These are phyloP conservation scores for Chlorella sp. DNA, from an alignment of 139 green algal genomes.

Conservation along the genomic window DNA sequence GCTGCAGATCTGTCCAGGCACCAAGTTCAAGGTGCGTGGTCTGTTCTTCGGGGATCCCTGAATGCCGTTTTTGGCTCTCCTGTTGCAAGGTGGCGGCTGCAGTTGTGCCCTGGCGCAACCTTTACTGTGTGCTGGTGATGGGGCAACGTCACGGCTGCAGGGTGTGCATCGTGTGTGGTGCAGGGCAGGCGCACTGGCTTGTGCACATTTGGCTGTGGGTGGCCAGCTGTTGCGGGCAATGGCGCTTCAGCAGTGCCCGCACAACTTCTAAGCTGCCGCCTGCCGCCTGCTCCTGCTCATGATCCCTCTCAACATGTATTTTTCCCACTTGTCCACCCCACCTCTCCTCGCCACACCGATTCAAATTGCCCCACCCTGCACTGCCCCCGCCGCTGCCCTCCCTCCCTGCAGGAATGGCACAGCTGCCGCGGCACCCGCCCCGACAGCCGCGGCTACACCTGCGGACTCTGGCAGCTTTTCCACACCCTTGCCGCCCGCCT, in stretches of 20 bases:
- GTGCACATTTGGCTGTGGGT: too few relatives aligned
- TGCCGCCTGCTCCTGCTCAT: not conserved
- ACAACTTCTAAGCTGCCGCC: too few relatives aligned
- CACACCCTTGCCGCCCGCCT: constrained; percentile 63
- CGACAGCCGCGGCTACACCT: constrained; percentile 75
- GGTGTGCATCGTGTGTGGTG: too few relatives aligned
- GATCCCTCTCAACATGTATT: not conserved
- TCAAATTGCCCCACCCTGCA: too few relatives aligned
- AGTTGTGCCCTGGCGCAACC: not conserved
- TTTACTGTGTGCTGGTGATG: too few relatives aligned
- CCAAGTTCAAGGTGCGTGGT: constrained; percentile 14
- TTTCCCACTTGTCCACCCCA: not conserved
- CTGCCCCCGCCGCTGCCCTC: not conserved
- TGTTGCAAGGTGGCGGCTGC: not conserved
- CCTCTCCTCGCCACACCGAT: not conserved
- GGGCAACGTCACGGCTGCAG: too few relatives aligned
- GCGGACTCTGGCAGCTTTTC: constrained; percentile 79
- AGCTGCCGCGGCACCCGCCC: constrained; percentile 59
- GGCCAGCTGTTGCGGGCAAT: too few relatives aligned
- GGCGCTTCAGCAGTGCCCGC: too few relatives aligned
- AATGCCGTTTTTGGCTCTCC: too few relatives aligned
- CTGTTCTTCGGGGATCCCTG: not conserved
- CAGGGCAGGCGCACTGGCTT: too few relatives aligned
- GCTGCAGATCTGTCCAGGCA: constrained; percentile 49
- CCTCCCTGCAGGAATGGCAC: constrained; percentile 39